A percentile compares a stretch with the other conserved stretches of the same genome.
These are phyloP conservation scores for Amylocystis lapponica DNA, from an alignment of 768 basidiomycete species.

Conservation along the genomic window DNA sequence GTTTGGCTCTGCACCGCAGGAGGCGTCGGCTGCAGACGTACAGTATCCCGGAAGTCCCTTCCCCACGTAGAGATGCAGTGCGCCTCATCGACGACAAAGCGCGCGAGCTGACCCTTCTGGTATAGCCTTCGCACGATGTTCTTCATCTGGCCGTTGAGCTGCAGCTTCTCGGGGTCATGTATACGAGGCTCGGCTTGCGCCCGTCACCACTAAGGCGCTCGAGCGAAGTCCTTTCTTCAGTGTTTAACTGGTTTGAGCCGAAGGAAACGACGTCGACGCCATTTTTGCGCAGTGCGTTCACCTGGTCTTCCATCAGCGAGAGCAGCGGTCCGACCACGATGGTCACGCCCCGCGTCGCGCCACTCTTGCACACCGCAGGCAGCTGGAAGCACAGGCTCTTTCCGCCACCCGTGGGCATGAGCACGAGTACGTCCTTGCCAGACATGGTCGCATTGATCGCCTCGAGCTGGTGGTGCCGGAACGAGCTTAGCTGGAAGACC, in stretches of 20 bases:
- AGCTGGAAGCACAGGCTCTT: conserved; percentile 89
- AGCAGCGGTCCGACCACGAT: conserved; percentile 88
- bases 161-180: conserved; percentile 92
- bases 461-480: conserved; percentile 82
- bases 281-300: conserved; percentile 55
- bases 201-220: conserved; percentile 36
- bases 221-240: conserved; percentile 32
- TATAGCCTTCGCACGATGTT: conserved; percentile 56
- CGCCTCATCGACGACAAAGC: conserved; percentile 95
- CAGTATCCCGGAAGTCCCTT: conserved; percentile 83
- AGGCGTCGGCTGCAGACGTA: conserved; percentile 37
- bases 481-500: conserved; percentile 60
- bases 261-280: conserved; percentile 67
- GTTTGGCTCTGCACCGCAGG: no score
- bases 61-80: conserved; percentile 96
- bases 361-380: conserved; percentile 74
- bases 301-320: conserved; percentile 88
- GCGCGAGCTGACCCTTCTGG: conserved; percentile 51
- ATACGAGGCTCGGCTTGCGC: conserved; percentile 63
- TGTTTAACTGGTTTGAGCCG: conserved; percentile 49
- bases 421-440: conserved; percentile 84
- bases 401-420: conserved; percentile 95
- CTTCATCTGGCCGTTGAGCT: conserved; percentile 51
- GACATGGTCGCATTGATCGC: conserved; percentile 76
- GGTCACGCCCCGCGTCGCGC: conserved; percentile 74